Evolutionary conservation across 2,329 filamentous ascomycete genomes (phyloP).

Genomic region (Metarhizium album): DNA sequence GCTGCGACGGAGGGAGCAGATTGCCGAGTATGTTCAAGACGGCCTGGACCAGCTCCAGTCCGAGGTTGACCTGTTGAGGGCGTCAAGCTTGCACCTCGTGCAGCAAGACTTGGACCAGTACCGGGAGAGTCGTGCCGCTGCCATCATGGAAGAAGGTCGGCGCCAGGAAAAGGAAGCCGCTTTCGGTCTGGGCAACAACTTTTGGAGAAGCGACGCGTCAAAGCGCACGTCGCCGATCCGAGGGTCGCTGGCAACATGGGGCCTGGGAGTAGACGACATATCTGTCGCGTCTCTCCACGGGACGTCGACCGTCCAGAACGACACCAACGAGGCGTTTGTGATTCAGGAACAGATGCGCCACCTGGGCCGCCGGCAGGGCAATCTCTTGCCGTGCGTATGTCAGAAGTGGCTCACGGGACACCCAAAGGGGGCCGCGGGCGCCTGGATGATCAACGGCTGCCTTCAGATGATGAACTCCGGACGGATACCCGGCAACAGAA

Average conservation of each 20-base stretch:
- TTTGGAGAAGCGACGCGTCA: constrained; percentile 77
- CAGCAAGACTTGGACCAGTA: background rate
- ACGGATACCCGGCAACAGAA: constrained; percentile 87
- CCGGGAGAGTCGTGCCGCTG: too few species aligned
- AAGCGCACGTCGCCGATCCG: constrained; percentile 73
- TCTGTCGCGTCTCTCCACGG: constrained; percentile 89
- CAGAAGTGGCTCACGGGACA: constrained; percentile 95
- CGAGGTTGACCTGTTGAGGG: background rate
- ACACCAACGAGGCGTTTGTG: constrained; percentile 93
- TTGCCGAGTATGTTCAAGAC: background rate
- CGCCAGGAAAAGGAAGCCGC: constrained; percentile 74
- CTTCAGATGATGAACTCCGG: constrained; percentile 82
- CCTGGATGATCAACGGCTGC: constrained; percentile 96
- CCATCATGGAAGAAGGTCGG: background rate
- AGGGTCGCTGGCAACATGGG: constrained; percentile 86
- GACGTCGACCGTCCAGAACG: constrained; percentile 87
- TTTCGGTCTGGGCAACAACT: constrained; percentile 79
- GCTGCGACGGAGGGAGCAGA: background rate
- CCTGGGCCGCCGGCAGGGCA: constrained; percentile 83
- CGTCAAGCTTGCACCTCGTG: background rate
- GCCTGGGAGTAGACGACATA: constrained; percentile 84
- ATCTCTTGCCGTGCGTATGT: constrained; percentile 83
- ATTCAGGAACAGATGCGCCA: constrained; percentile 86
- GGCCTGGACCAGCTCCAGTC: background rate
- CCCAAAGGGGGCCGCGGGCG: constrained; percentile 90